Evolutionary conservation across 768 basidiomycete species (phyloP), one percentile per base, ranked within the genome.

Genomic region (Termitomyces sp.): DNA sequence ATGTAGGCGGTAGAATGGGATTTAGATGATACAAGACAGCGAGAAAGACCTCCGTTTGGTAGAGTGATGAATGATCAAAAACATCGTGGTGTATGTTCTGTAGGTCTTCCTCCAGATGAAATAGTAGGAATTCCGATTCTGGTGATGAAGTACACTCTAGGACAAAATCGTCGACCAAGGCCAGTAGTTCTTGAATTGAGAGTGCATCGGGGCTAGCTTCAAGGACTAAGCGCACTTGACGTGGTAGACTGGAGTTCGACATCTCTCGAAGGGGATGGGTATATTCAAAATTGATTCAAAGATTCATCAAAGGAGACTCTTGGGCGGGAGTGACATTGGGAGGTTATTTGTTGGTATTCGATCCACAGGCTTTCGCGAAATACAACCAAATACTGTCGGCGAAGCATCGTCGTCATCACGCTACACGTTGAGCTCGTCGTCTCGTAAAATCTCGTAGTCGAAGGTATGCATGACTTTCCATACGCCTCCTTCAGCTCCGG

Each of bases 1-100:
- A 88, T 6, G 77, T 77, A 8, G 87, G 73, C 3, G 88, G 76
- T 7, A 91, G 73, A 30, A 89, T 76, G 13, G 86, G 80, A 10
- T 76, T 75, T 27, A 93, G 77, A 63, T 84, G 84, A 61, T 81
- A 79, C 6, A 93, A 77, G 18, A 89, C 79, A 26, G 81, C 78
- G 12, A 93, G 78, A 63, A 93, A 85, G 14, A 84, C 70, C 65
- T 90, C 88, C 3, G 78, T 80, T 64, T 91, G 88, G 24, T 74
- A 74, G 39, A 83, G 72, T 26, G 81, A 82, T 3, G 81, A 78
- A 64, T 88, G 87, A 71, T 89, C 85, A 56, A 88, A 79, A 50
- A 79, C 74, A 50, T 88, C 83, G 65, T 81, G 74, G 74, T 86
- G 80, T 40, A 89, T 76, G 44, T 71, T 70, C 58, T 87, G 86